Conservation (phyloP, 2,329 filamentous ascomycete species). For the Neonectria faginata region DNA sequence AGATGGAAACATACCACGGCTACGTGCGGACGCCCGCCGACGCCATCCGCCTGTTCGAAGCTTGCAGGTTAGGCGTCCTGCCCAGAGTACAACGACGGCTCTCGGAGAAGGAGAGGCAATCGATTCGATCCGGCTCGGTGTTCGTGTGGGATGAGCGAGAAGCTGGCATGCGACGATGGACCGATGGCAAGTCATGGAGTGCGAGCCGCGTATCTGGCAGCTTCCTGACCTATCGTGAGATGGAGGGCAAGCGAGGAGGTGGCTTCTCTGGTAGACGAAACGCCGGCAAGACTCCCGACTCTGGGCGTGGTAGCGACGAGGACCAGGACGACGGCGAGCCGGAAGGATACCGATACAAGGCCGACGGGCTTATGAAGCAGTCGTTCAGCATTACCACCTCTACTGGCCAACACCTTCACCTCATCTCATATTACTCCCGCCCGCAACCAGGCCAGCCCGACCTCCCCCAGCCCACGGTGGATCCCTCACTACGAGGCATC, state of each 20-base stretch:
- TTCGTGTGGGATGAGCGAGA: slow-evolving; percentile 99
- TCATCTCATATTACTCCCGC: slow-evolving; percentile 96
- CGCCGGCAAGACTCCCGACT: slow-evolving; percentile 84
- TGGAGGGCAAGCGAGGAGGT: slow-evolving; percentile 97
- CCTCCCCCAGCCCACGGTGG: slow-evolving; percentile 83
- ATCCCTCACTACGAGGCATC: slow-evolving; percentile 83
- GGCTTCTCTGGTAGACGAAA: slow-evolving; percentile 72
- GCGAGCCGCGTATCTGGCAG: slow-evolving; percentile 97
- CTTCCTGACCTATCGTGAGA: slow-evolving; percentile 96
- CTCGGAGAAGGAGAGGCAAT: slow-evolving; percentile 96
- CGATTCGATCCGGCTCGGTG: slow-evolving; percentile 95
- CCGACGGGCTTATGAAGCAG: slow-evolving; percentile 98
- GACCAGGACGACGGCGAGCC: slow-evolving; percentile 87
- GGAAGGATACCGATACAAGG: slow-evolving; percentile 94
- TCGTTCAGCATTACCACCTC: slow-evolving; percentile 99
- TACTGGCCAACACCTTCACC: slow-evolving; percentile 87
- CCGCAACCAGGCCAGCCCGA: slow-evolving; percentile 78
- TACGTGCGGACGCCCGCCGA: slow-evolving; percentile 95
- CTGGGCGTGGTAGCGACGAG: slow-evolving; percentile 83
- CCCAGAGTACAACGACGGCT: slow-evolving; percentile 92
- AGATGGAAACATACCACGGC: slow-evolving; percentile 97
- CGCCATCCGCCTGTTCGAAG: slow-evolving; percentile 98
- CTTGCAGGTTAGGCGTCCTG: slow-evolving; percentile 87
- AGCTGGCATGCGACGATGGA: slow-evolving; percentile 98
- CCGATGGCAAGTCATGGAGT: slow-evolving; percentile 98